phyloP scores from a whole-genome alignment of 192 early-diverging fungal genomes.

The Rhizophlyctis rosea region DNA sequence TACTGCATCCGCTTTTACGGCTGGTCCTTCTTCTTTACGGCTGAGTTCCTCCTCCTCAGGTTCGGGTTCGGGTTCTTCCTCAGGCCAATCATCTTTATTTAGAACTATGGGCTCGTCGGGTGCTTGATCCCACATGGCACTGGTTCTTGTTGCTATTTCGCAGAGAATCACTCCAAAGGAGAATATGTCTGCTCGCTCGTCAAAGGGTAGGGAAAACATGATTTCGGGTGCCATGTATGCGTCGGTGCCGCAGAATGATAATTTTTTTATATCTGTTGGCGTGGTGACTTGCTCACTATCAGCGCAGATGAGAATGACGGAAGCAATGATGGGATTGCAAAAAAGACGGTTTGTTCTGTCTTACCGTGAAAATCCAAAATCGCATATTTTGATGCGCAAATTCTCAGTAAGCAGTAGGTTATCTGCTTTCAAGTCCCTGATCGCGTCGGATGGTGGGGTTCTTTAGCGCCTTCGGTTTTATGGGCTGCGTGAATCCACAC shows the following conservation, averaged over 20 bases:
- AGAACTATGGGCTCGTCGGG: background rate
- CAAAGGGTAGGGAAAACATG: slow-evolving; percentile 39
- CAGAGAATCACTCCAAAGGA: slow-evolving; percentile 43
- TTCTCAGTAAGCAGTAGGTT: slow-evolving; percentile 47
- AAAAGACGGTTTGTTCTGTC: too few relatives aligned
- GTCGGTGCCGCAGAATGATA: slow-evolving; percentile 48
- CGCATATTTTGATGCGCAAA: slow-evolving; percentile 43
- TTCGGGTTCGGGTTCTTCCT: slow-evolving; percentile 19
- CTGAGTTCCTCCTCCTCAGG: slow-evolving; percentile 9
- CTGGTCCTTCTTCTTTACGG: too few relatives aligned
- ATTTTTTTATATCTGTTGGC: too few relatives aligned
- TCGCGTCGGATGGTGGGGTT: too few relatives aligned
- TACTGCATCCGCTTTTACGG: background rate
- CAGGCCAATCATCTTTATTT: background rate
- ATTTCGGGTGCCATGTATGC: slow-evolving; percentile 52
- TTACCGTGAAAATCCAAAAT: slow-evolving; percentile 40
- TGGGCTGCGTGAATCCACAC: background rate
- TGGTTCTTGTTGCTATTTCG: slow-evolving; percentile 31
- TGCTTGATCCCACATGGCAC: too few relatives aligned
- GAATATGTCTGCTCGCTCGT: slow-evolving; percentile 41
- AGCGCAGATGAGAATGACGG: too few relatives aligned
- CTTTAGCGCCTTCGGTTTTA: too few relatives aligned
- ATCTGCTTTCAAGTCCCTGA: slow-evolving; percentile 41
- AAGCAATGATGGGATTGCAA: too few relatives aligned
- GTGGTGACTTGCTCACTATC: too few relatives aligned